Percentiles rank a stretch among this genome's conserved stretches.
Evolutionary conservation across 805 yeast genomes (phyloP).

Genomic region (Saturnispora halmiae): DNA sequence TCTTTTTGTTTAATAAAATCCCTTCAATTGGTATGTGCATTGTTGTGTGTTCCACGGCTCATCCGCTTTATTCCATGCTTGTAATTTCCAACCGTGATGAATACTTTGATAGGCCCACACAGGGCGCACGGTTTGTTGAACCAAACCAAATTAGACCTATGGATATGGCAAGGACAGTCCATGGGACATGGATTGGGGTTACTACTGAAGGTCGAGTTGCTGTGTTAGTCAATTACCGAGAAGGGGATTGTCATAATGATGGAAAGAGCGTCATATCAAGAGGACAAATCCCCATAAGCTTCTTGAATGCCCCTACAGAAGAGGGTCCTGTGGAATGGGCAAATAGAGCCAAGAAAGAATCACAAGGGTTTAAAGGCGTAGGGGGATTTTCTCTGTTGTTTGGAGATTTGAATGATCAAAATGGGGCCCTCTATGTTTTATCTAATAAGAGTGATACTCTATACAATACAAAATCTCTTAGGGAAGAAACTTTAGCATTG

Average conservation of each 20-base stretch:
- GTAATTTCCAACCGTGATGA: constrained; percentile 85
- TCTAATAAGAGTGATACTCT: constrained; percentile 38
- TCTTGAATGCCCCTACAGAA: constrained; percentile 25
- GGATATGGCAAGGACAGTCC: constrained; percentile 63
- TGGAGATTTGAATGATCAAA: constrained; percentile 33
- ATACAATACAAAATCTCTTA: constrained; percentile 1
- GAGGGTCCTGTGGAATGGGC: constrained; percentile 39
- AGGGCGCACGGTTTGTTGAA: constrained; percentile 35
- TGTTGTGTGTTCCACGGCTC: constrained; percentile 53
- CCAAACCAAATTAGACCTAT: constrained; percentile 49
- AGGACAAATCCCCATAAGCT: constrained; percentile 37
- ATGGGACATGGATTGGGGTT: constrained; percentile 90
- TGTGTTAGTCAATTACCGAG: constrained; percentile 65
- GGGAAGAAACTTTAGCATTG: constrained; percentile 39
- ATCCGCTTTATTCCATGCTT: constrained; percentile 67
- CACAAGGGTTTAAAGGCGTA: constrained; percentile 29
- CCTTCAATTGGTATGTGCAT: too few species aligned
- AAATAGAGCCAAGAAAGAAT: constrained; percentile 21
- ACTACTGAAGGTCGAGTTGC: constrained; percentile 48
- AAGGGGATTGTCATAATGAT: constrained; percentile 37
- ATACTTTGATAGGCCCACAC: constrained; percentile 63
- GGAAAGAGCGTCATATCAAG: constrained; percentile 29
- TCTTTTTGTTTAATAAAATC: too few species aligned
- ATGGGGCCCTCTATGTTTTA: constrained; percentile 35
- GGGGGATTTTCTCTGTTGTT: constrained; percentile 60